Conservation (phyloP, 179 eudicot species). For the Corrigiola litoralis region DNA sequence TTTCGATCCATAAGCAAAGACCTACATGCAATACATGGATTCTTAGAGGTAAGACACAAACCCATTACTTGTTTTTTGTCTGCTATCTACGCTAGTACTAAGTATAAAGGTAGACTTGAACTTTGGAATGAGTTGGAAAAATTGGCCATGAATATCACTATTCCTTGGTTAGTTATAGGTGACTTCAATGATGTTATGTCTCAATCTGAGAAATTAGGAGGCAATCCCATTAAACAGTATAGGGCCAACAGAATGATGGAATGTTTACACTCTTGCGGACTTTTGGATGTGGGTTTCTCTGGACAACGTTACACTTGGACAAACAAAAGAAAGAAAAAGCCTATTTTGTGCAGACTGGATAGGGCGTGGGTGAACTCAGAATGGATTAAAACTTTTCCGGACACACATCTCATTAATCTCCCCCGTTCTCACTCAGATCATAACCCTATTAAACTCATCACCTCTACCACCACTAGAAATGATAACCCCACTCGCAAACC, state of each 20-base stretch:
- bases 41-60: not conserved
- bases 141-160: not conserved
- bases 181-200: not conserved
- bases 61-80: not conserved
- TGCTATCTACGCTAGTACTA: not conserved
- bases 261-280: not conserved
- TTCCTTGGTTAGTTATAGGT: not conserved
- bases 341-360: not conserved
- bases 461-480: not conserved
- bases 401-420: too few relatives aligned
- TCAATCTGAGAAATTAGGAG: not conserved
- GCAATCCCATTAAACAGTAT: not conserved
- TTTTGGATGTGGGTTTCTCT: not conserved
- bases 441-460: not conserved
- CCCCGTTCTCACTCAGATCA: not conserved
- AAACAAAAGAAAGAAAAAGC: not conserved
- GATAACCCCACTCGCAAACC: not conserved
- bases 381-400: not conserved
- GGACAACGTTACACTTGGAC: not conserved
- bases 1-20: not conserved
- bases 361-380: not conserved
- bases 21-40: not conserved
- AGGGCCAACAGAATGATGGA: too few relatives aligned
- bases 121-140: not conserved
- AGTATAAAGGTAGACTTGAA: not conserved